A percentile compares a stretch with the other conserved stretches of the same genome.
These are phyloP conservation scores for Thalassiosira mediterranea DNA, from an alignment of 352 stramenopile genomes.

Conservation along the genomic window DNA sequence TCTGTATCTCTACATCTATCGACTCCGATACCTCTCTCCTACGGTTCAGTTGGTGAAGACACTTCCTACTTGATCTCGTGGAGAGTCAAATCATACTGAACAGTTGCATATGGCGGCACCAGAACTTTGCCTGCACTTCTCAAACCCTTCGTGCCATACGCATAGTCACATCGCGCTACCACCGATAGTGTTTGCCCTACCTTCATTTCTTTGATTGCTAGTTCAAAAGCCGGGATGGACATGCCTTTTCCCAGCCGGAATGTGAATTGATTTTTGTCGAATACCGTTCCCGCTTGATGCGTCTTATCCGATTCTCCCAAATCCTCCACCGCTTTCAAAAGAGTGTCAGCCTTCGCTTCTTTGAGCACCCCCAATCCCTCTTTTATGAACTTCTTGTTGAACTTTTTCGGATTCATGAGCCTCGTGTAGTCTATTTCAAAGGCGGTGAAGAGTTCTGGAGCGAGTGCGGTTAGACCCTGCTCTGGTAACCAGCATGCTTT, in stretches of 20 bases:
- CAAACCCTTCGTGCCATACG: slow-evolving; percentile 19
- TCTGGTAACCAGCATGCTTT: slow-evolving; percentile 14
- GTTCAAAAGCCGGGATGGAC: neutral
- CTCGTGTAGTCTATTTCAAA: slow-evolving; percentile 10
- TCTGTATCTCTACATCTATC: too few relatives aligned
- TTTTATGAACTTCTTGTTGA: slow-evolving; percentile 14
- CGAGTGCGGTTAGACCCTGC: slow-evolving; percentile 4
- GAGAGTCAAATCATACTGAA: slow-evolving; percentile 20
- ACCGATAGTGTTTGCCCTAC: slow-evolving; percentile 1
- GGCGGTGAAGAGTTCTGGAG: slow-evolving; percentile 2
- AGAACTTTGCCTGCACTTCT: slow-evolving; percentile 9
- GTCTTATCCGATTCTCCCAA: neutral
- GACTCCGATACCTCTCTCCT: too few relatives aligned
- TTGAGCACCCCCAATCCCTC: neutral
- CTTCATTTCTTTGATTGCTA: slow-evolving; percentile 5
- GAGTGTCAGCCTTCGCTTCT: neutral
- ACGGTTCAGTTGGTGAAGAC: too few relatives aligned
- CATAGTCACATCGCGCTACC: slow-evolving; percentile 18
- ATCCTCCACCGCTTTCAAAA: slow-evolving; percentile 1
- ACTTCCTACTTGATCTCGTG: slow-evolving; percentile 5
- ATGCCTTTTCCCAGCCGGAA: neutral
- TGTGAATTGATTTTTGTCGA: slow-evolving; percentile 4
- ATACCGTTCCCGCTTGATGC: neutral
- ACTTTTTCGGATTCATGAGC: slow-evolving; percentile 12
- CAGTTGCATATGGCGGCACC: slow-evolving; percentile 17